phyloP scores from a whole-genome alignment of 306 rosid genomes.

The Ochetophila trinervis region DNA sequence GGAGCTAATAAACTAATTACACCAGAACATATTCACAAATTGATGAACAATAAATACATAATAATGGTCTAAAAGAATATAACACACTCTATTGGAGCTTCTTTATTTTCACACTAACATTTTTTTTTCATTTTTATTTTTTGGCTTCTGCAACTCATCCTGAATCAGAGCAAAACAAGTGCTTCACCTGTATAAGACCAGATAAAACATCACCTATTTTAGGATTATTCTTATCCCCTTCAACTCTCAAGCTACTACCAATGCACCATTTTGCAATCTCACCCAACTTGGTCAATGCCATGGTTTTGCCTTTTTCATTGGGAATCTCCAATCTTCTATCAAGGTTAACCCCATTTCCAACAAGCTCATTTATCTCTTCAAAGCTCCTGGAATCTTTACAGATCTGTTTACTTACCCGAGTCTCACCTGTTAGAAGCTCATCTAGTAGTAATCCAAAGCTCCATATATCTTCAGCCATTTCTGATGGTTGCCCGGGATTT shows the following conservation, averaged over 20 bases:
- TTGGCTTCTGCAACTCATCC: neutral
- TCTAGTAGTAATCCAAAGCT: neutral
- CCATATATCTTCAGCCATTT: constrained; percentile 11
- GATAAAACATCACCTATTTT: constrained; percentile 3
- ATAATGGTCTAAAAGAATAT: too few species aligned
- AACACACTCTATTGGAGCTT: too few species aligned
- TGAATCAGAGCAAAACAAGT: constrained; percentile 13
- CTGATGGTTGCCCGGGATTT: neutral
- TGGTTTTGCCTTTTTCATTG: neutral
- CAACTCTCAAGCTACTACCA: neutral
- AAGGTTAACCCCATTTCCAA: neutral
- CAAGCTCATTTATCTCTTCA: constrained; percentile 6
- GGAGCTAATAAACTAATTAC: too few species aligned
- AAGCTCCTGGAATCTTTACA: neutral
- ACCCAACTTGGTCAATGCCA: constrained; percentile 1
- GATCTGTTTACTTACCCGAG: neutral
- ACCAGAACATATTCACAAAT: too few species aligned
- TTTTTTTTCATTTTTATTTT: too few species aligned
- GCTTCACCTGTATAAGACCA: constrained; percentile 9
- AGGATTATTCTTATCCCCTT: neutral
- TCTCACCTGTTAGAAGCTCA: constrained; percentile 5
- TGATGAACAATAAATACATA: too few species aligned
- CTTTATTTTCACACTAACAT: too few species aligned
- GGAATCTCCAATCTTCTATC: neutral
- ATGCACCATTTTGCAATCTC: constrained; percentile 15